Evolutionary conservation across 495 filamentous ascomycete species (phyloP).

Genomic region (Penicillium argentinense): DNA sequence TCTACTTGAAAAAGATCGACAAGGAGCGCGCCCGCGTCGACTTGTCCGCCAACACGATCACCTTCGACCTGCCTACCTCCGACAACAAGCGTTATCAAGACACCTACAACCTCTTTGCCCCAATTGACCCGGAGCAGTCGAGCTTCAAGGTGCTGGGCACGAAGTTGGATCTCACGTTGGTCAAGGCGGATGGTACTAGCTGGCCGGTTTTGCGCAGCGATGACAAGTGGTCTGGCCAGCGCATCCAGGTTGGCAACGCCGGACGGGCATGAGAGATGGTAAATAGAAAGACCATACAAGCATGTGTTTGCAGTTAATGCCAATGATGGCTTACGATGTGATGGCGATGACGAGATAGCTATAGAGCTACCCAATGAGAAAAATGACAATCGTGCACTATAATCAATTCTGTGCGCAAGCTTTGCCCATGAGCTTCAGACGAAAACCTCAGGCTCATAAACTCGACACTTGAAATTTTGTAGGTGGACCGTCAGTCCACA

Average conservation of each 20-base stretch:
- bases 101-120: slow-evolving; percentile 71
- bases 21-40: slow-evolving; percentile 70
- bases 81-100: slow-evolving; percentile 82
- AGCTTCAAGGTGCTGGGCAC: slow-evolving; percentile 88
- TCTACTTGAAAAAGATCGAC: slow-evolving; percentile 97
- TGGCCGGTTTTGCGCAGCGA: slow-evolving; percentile 91
- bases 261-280: slow-evolving; percentile 54
- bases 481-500: no score
- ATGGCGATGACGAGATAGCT: slow-evolving; percentile 4
- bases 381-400: no score
- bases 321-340: slow-evolving; percentile 6
- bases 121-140: slow-evolving; percentile 71
- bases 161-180: slow-evolving; percentile 84
- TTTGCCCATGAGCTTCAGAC: no score
- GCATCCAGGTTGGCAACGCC: slow-evolving; percentile 79
- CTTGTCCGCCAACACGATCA: slow-evolving; percentile 59
- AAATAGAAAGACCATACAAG: slow-evolving; percentile 5
- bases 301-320: slow-evolving; percentile 8
- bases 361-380: slow-evolving; percentile 3
- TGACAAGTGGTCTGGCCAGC: slow-evolving; percentile 73
- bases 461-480: no score
- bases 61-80: slow-evolving; percentile 77
- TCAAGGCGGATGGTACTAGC: slow-evolving; percentile 77
- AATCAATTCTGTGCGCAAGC: no score
- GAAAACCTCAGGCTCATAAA: no score